Evolutionary conservation across 2,329 filamentous ascomycete species (phyloP).

Genomic region (Fusarium sulawesiense): DNA sequence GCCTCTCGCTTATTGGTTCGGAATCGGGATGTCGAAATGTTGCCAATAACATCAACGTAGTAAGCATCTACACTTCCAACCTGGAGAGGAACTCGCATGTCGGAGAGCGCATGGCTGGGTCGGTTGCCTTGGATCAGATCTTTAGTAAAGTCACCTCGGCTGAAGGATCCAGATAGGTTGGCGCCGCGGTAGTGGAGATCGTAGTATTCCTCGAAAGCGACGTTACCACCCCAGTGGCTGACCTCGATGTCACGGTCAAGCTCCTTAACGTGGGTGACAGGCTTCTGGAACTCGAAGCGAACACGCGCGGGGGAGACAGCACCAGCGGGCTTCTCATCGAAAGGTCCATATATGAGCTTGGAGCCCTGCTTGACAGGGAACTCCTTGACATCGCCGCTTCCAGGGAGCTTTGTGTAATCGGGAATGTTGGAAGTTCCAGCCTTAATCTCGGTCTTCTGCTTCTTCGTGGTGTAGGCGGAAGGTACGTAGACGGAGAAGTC

Average conservation of each 20-base stretch:
- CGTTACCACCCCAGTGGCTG: conserved; percentile 97
- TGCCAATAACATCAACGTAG: conserved; percentile 96
- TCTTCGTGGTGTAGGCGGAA: conserved; percentile 84
- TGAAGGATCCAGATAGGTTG: conserved; percentile 77
- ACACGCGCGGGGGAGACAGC: conserved; percentile 78
- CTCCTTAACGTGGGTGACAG: conserved; percentile 80
- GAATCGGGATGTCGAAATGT: conserved; percentile 94
- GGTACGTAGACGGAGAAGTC: conserved; percentile 86
- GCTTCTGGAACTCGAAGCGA: conserved; percentile 96
- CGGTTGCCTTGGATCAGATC: conserved; percentile 77
- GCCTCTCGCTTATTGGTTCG: conserved; percentile 80
- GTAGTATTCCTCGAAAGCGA: conserved; percentile 95
- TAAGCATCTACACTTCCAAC: conserved; percentile 88
- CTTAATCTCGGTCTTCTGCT: conserved; percentile 98
- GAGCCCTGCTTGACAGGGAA: conserved; percentile 84
- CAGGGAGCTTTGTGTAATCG: conserved; percentile 82
- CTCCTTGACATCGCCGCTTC: conserved; percentile 68
- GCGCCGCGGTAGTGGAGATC: conserved; percentile 89
- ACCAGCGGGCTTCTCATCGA: conserved; percentile 83
- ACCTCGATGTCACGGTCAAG: conserved; percentile 94
- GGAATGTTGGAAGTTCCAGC: conserved; percentile 79
- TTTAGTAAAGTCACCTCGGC: conserved; percentile 80
- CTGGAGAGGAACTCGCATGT: conserved; percentile 82
- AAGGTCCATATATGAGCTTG: conserved; percentile 91
- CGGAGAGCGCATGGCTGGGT: conserved; percentile 81